A percentile compares a stretch with the other conserved stretches of the same genome.
Conservation (phyloP, 441 rosid genomes). For the Eruca vesicaria region DNA sequence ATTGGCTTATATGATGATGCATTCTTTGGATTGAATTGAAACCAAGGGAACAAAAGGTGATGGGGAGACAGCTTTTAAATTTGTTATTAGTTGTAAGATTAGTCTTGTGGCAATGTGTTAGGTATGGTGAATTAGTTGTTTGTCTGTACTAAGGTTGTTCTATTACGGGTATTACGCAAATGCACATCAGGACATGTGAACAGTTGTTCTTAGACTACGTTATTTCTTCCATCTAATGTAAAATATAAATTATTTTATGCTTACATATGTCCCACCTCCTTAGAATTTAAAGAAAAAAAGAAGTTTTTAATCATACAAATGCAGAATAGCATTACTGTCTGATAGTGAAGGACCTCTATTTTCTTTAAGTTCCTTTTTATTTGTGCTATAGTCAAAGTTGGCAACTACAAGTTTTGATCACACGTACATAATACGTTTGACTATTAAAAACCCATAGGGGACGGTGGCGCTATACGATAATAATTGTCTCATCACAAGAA, state of each 20-base stretch:
- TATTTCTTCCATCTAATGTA: neutral
- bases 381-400: constrained; percentile 25
- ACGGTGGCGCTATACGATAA: neutral
- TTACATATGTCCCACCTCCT: neutral
- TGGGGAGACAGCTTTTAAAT: neutral
- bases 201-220: neutral
- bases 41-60: neutral
- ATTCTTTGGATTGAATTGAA: constrained; percentile 20
- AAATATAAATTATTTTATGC: neutral
- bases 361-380: neutral
- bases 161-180: neutral
- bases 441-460: neutral
- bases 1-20: neutral
- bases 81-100: constrained; percentile 5
- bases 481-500: neutral
- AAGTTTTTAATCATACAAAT: neutral
- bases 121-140: constrained; percentile 10
- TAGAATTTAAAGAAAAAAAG: neutral
- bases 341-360: neutral
- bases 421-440: constrained; percentile 22
- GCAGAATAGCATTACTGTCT: constrained; percentile 2
- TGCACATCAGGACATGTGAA: neutral
- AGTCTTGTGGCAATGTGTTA: constrained; percentile 19
- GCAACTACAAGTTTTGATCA: constrained; percentile 13
- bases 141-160: neutral